Evolutionary conservation across 176 grass and related monocot genomes (phyloP).

Genomic region (Zea luxurians): DNA sequence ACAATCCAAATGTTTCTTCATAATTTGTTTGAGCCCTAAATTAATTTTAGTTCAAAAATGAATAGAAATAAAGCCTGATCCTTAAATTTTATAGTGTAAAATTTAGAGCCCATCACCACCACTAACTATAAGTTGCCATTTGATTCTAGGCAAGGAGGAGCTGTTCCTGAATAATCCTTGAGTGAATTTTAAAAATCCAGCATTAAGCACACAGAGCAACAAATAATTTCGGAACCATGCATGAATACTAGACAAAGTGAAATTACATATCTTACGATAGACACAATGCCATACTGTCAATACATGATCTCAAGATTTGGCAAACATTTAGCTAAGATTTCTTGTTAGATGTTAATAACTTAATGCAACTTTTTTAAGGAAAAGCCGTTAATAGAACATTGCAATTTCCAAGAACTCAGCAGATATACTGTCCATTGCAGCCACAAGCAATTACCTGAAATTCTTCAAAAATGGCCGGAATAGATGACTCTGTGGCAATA

Average conservation of each 20-base stretch:
- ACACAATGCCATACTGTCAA: background rate
- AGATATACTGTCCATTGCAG: background rate
- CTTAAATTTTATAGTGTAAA: too few relatives aligned
- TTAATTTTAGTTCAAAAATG: too few relatives aligned
- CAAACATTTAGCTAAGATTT: conserved; percentile 1
- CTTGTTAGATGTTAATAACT: conserved; percentile 10
- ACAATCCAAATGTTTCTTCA: too few relatives aligned
- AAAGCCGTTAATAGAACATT: background rate
- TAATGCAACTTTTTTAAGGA: background rate
- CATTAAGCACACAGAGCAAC: background rate
- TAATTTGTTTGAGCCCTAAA: too few relatives aligned
- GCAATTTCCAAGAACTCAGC: background rate
- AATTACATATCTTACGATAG: background rate
- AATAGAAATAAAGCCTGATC: too few relatives aligned
- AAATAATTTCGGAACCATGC: background rate
- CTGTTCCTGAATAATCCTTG: background rate
- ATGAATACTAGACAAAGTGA: background rate
- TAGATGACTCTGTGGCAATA: conserved; percentile 69
- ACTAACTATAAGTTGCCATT: conserved; percentile 1
- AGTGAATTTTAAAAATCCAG: conserved; percentile 3
- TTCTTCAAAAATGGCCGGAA: conserved; percentile 77
- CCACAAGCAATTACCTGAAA: conserved; percentile 73
- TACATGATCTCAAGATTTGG: conserved; percentile 14
- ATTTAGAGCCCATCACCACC: too few relatives aligned
- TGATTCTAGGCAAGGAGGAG: background rate